Percentiles rank a stretch among this genome's conserved stretches.
phyloP scores from a whole-genome alignment of 2,329 filamentous ascomycete species.

The Cadophora gregata region DNA sequence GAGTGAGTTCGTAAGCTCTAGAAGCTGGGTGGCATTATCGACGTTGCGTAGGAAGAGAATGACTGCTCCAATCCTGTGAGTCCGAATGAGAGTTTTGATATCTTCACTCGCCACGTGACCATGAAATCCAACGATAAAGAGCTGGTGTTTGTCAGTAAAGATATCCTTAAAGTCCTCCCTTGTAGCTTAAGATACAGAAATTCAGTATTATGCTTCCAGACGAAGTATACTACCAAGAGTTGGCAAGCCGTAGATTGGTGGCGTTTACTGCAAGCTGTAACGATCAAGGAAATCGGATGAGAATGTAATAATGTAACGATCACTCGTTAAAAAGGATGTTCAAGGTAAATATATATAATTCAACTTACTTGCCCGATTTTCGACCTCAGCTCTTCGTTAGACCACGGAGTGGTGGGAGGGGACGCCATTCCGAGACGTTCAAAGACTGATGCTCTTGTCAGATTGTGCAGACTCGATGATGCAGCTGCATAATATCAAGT shows the following conservation, averaged over 20 bases:
- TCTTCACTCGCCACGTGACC: slow-evolving; percentile 47
- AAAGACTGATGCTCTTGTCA: neutral
- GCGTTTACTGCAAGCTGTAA: too few relatives aligned
- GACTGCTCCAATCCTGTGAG: slow-evolving; percentile 49
- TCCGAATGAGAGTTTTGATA: slow-evolving; percentile 50
- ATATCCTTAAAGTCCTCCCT: neutral
- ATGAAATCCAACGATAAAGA: slow-evolving; percentile 53
- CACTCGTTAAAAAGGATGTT: neutral
- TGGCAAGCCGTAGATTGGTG: too few relatives aligned
- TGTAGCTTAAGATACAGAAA: too few relatives aligned
- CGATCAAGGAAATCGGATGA: too few relatives aligned
- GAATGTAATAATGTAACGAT: too few relatives aligned
- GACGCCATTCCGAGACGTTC: slow-evolving; percentile 1
- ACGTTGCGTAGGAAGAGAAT: slow-evolving; percentile 52
- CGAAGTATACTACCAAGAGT: too few relatives aligned
- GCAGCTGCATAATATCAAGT: neutral
- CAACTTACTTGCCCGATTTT: slow-evolving; percentile 40
- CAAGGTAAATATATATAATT: slow-evolving; percentile 8
- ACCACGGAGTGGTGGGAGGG: slow-evolving; percentile 24
- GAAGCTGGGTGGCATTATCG: slow-evolving; percentile 47
- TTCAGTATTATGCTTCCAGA: too few relatives aligned
- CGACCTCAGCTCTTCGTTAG: slow-evolving; percentile 36
- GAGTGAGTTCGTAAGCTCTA: slow-evolving; percentile 45
- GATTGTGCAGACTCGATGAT: neutral
- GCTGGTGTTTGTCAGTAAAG: slow-evolving; percentile 39